Conservation (phyloP, 768 basidiomycete species). For the Rhizopogon roseolus region DNA sequence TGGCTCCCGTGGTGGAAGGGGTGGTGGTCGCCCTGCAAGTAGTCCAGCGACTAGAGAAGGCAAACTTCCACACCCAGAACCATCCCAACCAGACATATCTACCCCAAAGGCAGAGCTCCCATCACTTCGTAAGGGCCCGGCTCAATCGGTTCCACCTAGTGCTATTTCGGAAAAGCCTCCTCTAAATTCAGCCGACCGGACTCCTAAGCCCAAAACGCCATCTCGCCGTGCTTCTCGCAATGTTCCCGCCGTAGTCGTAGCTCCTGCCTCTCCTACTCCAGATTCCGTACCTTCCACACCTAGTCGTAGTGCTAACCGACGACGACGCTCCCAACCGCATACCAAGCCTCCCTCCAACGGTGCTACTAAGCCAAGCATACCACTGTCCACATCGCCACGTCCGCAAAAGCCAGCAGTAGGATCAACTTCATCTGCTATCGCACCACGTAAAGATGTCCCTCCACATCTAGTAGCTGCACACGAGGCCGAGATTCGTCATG, state of each 20-base stretch:
- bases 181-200: constrained; percentile 15
- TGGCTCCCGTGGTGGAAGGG: constrained; percentile 19
- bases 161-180: constrained; percentile 19
- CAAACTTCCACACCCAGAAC: constrained; percentile 14
- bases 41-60: constrained; percentile 15
- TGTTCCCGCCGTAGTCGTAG: constrained; percentile 16
- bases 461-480: constrained; percentile 45
- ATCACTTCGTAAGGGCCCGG: constrained; percentile 11
- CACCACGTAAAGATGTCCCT: constrained; percentile 49
- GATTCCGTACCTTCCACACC: constrained; percentile 24
- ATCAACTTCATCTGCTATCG: constrained; percentile 19
- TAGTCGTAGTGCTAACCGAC: constrained; percentile 41
- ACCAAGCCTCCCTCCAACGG: constrained; percentile 18
- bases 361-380: constrained; percentile 11
- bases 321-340: constrained; percentile 43
- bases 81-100: constrained; percentile 15
- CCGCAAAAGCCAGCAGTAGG: constrained; percentile 29
- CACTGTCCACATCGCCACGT: constrained; percentile 22
- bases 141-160: constrained; percentile 13
- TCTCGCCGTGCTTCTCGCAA: constrained; percentile 17
- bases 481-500: constrained; percentile 46
- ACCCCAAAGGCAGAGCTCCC: constrained; percentile 8
- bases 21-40: constrained; percentile 25
- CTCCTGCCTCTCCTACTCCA: constrained; percentile 16
- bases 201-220: constrained; percentile 15